Evolutionary conservation across 2,329 filamentous ascomycete species (phyloP), one percentile per base, ranked within the genome.

Genomic region (Phyllosticta paracitricarpa): DNA sequence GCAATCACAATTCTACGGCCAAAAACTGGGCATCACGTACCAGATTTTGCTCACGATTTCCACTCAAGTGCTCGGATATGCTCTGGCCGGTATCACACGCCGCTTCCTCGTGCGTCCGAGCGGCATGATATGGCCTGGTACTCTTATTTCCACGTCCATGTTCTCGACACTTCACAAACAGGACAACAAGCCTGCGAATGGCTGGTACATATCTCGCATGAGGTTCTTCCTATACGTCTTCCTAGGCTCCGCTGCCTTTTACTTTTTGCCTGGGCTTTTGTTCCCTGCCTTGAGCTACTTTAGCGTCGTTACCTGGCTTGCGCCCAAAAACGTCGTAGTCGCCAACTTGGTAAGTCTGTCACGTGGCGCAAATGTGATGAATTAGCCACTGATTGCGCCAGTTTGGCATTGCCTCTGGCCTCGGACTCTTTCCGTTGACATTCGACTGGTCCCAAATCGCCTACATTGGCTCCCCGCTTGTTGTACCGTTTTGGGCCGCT

Each of bases 361-460:
- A 26, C 6, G 17, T 33, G 26, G 8, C 14, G 51, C 3, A 24
- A 6, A 17, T 35, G n/a, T 52, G 12, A 33, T 26, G n/a, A 19
- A 59, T 51, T 19, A 54, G 17, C 53, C 52, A 57, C 57, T 51
- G 59, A 56, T 62, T 56, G 25, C 12, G 5, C 54, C 2, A 81
- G 65, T 95, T 95, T 69, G 91, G 91, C 17, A 88, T 93, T 17
- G 83, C 85, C n/a, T 93, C 90, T 1, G 91, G 91, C 2, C 81
- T 96, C 14, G 90, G 90, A 0, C 76, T 96, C 35, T 91, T 95
- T 64, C 91, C 91, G 0, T 71, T 96, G 68, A 95, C 91, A 0
- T 95, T 96, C 69, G 91, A 96, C 76, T 96, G 91, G 91, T 89
- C 89, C 0, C 91, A 96, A 70, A 87, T 96, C 64, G 90, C 91